A percentile compares a stretch with the other conserved stretches of the same genome.
phyloP scores from a whole-genome alignment of 1,284 basidiomycete genomes.

The Marasmius oreades region DNA sequence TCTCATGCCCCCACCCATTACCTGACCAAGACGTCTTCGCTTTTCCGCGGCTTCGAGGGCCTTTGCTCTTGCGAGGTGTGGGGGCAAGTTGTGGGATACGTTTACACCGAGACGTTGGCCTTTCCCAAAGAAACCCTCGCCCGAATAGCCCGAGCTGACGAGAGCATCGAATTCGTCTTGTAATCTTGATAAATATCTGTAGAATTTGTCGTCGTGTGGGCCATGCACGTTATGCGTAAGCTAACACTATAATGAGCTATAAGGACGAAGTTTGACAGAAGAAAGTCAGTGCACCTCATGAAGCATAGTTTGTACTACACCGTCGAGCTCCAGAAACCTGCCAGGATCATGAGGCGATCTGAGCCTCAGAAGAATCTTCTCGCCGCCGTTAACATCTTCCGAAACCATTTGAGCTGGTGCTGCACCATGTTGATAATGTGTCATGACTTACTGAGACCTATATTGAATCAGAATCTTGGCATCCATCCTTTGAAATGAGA shows the following conservation, averaged over 20 bases:
- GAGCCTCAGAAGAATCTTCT: constrained; percentile 78
- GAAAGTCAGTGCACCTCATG: constrained; percentile 60
- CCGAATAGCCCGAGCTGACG: constrained; percentile 71
- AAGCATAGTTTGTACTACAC: constrained; percentile 76
- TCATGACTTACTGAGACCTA: constrained; percentile 29
- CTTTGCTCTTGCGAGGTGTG: constrained; percentile 57
- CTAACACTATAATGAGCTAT: constrained; percentile 31
- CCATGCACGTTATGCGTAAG: constrained; percentile 87
- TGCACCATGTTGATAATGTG: not conserved
- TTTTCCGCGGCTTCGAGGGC: constrained; percentile 79
- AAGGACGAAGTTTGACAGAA: not conserved
- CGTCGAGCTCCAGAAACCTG: constrained; percentile 74
- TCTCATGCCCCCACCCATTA: constrained; percentile 54
- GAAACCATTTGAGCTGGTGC: not conserved
- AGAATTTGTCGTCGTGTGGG: constrained; percentile 81
- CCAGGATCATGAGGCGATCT: constrained; percentile 66
- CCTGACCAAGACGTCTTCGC: constrained; percentile 41
- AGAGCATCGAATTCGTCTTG: constrained; percentile 82
- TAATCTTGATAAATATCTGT: constrained; percentile 72
- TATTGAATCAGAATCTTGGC: not conserved
- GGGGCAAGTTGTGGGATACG: constrained; percentile 61
- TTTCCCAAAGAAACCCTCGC: constrained; percentile 77
- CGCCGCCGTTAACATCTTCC: constrained; percentile 71
- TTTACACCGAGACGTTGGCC: constrained; percentile 64
- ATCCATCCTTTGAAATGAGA: not conserved